These are phyloP conservation scores for Royoungia palumana DNA, from an alignment of 768 basidiomycete genomes.

Conservation along the genomic window DNA sequence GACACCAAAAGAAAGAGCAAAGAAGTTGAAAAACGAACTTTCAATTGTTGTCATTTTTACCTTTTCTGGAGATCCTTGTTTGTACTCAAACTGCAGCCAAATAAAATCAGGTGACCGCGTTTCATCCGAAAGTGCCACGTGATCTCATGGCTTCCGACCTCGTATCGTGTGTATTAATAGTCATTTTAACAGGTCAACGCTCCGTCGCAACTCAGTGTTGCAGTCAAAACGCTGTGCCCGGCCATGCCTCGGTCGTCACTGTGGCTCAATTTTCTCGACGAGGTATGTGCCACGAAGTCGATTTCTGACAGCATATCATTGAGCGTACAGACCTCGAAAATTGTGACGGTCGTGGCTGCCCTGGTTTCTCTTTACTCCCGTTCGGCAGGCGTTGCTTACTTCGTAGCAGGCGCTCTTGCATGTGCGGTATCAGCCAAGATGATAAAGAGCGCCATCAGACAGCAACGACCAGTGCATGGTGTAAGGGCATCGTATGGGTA, in stretches of 20 bases:
- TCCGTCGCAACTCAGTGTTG: no score
- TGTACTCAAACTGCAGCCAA: conserved; percentile 28
- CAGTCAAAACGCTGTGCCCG: no score
- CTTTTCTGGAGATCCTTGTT: conserved; percentile 24
- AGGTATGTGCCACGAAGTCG: conserved; percentile 19
- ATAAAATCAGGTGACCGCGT: conserved; percentile 32
- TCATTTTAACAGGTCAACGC: no score
- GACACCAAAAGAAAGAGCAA: conserved; percentile 8
- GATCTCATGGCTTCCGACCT: no score
- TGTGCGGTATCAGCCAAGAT: conserved; percentile 60
- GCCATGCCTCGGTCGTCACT: conserved; percentile 12
- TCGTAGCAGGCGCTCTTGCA: conserved; percentile 51
- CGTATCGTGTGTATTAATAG: no score
- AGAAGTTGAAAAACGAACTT: conserved; percentile 24
- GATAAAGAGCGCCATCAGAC: conserved; percentile 57
- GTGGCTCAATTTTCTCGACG: conserved; percentile 32
- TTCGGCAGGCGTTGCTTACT: conserved; percentile 61
- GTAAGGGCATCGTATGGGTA: conserved; percentile 68
- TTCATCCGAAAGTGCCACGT: conserved; percentile 19
- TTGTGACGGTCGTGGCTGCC: conserved; percentile 52
- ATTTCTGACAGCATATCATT: background rate
- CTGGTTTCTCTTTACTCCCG: conserved; percentile 53
- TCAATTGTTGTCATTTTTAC: conserved; percentile 27
- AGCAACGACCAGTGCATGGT: conserved; percentile 53
- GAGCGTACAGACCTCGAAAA: conserved; percentile 51